A percentile compares a stretch with the other conserved stretches of the same genome.
These are phyloP conservation scores for Furculomyces boomerangus DNA, from an alignment of 371 early-diverging fungal genomes.

Conservation along the genomic window DNA sequence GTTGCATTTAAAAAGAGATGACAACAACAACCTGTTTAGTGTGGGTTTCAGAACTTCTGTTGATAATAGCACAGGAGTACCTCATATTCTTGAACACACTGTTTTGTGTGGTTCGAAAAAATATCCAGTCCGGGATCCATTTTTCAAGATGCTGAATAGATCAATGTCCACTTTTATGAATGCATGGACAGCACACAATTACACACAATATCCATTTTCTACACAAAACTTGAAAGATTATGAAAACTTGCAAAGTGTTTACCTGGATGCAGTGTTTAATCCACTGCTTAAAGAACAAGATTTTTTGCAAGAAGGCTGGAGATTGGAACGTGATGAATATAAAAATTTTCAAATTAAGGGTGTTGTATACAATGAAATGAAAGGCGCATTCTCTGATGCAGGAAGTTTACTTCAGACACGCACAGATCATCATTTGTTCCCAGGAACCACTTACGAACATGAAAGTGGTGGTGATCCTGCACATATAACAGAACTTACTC, in stretches of 20 bases:
- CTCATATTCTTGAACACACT: slow-evolving; percentile 92
- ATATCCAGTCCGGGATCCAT: slow-evolving; percentile 90
- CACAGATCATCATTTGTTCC: slow-evolving; percentile 66
- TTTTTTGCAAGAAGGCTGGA: slow-evolving; percentile 90
- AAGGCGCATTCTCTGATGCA: slow-evolving; percentile 61
- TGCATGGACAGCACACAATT: slow-evolving; percentile 80
- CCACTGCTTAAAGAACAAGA: slow-evolving; percentile 63
- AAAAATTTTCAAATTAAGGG: slow-evolving; percentile 60
- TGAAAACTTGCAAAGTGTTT: slow-evolving; percentile 71
- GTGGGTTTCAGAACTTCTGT: slow-evolving; percentile 82
- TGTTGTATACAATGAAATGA: slow-evolving; percentile 96
- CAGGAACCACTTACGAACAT: slow-evolving; percentile 60
- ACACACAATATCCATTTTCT: slow-evolving; percentile 86
- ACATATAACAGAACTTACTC: slow-evolving; percentile 69
- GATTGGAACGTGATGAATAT: slow-evolving; percentile 58
- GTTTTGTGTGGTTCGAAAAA: slow-evolving; percentile 73
- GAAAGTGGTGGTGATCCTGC: slow-evolving; percentile 85
- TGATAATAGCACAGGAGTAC: slow-evolving; percentile 65
- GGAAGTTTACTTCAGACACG: slow-evolving; percentile 55
- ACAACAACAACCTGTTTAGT: slow-evolving; percentile 79
- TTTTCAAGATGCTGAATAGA: slow-evolving; percentile 95
- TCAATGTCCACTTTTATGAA: slow-evolving; percentile 94
- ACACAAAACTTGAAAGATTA: slow-evolving; percentile 76
- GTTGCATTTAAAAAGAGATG: slow-evolving; percentile 70
- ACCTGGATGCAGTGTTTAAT: slow-evolving; percentile 79